Evolutionary conservation across 2,329 filamentous ascomycete genomes (phyloP), one percentile per base, ranked within the genome.

Genomic region (Venturia oleaginea): DNA sequence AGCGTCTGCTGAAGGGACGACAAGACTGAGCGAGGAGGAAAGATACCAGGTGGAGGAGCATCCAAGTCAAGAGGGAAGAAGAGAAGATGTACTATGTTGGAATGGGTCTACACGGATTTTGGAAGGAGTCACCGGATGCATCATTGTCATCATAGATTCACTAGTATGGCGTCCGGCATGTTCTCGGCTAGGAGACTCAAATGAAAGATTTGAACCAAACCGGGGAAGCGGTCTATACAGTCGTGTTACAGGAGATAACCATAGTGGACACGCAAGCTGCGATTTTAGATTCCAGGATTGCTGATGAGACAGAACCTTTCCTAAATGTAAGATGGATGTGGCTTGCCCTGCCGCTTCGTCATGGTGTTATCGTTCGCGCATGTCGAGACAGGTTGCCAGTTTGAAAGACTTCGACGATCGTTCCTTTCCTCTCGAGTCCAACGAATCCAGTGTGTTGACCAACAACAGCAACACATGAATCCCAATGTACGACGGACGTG

Each of bases 1-100:
- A 97, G 88, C 85, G 94, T 77, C 86, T 99, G 86, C 83, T 99
- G 77, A 97, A 97, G 86, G 92, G 92, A 75, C 87, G 92, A 82
- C 93, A 97, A 81, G 93, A 97, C 66, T 82, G 78, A 76, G 40
- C n/a, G 34, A 22, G 22, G 34, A 60, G 8, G 34, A n/a, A n/a
- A 40, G 59, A 42, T 17, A 43, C 27, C 59, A 40, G 59, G 11
- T 60, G 40, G 59, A 17, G 13, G n/a, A 43, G 5, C 22, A 60
- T 27, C 11, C 24, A 37, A 40, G 59, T 34, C 17, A n/a, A 34
- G n/a, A 34, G 27, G 1, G 51, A 34, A 30, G 8, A 27, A 54
- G 5, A 46, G 51, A 57, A 57, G 30, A 57, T 57, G 51, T 57
- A 57, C 27, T 27, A 34, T 34, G 51, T n/a, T 32, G 51, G 51